These are phyloP conservation scores for Nakaseomyces bracarensis DNA, from an alignment of 1,139 yeast species.

Conservation along the genomic window DNA sequence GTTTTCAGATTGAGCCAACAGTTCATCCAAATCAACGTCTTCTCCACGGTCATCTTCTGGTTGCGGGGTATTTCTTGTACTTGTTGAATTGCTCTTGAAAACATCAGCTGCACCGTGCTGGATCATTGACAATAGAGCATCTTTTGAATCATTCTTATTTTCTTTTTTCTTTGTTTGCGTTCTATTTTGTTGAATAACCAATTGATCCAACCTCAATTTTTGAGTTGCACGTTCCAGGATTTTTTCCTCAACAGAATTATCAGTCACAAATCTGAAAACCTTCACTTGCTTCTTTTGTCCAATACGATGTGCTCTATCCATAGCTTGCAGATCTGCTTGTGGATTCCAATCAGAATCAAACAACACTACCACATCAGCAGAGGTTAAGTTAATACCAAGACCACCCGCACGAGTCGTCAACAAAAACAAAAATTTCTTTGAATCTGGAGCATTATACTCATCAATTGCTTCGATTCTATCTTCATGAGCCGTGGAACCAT, in stretches of 20 bases:
- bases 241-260: slow-evolving; percentile 93
- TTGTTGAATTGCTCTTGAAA: slow-evolving; percentile 40
- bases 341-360: slow-evolving; percentile 99
- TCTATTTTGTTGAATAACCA: slow-evolving; percentile 93
- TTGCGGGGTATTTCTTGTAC: slow-evolving; percentile 28
- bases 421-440: slow-evolving; percentile 75
- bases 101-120: slow-evolving; percentile 94
- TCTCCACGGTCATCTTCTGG: slow-evolving; percentile 32
- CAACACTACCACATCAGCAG: slow-evolving; percentile 83
- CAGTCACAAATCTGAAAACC: slow-evolving; percentile 87
- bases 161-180: slow-evolving; percentile 38
- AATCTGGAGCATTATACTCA: slow-evolving; percentile 75
- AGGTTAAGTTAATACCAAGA: slow-evolving; percentile 84
- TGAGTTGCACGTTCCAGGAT: slow-evolving; percentile 95
- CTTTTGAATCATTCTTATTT: slow-evolving; percentile 55
- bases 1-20: slow-evolving; percentile 68
- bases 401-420: slow-evolving; percentile 99
- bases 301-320: slow-evolving; percentile 98
- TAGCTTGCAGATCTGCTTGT: slow-evolving; percentile 96
- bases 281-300: slow-evolving; percentile 95
- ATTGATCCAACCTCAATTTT: slow-evolving; percentile 81
- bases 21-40: slow-evolving; percentile 70
- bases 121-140: slow-evolving; percentile 86
- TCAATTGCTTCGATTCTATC: slow-evolving; percentile 90
- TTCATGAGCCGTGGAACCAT: slow-evolving; percentile 90